Evolutionary conservation across 1,284 basidiomycete species (phyloP).

Genomic region (Laetiporus sulphureus): DNA sequence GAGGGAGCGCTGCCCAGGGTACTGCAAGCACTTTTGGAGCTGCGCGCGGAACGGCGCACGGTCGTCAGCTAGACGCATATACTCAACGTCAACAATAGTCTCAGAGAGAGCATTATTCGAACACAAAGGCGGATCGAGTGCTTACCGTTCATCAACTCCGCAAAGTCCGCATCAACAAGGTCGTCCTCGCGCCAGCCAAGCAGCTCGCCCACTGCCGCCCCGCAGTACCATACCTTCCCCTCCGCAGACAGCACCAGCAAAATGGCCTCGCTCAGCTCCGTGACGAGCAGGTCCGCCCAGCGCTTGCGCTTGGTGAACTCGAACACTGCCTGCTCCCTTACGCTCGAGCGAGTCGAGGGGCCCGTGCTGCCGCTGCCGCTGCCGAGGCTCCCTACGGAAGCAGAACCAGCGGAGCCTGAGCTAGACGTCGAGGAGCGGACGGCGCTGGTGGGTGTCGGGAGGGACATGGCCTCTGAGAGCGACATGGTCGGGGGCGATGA

Average conservation of each 20-base stretch:
- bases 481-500: no score
- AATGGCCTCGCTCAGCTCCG: slow-evolving; percentile 71
- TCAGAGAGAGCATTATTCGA: slow-evolving; percentile 3
- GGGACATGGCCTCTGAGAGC: no score
- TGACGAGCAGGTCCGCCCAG: slow-evolving; percentile 78
- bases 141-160: slow-evolving; percentile 61
- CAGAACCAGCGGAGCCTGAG: neutral
- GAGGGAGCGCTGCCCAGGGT: slow-evolving; percentile 41
- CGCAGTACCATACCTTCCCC: slow-evolving; percentile 64
- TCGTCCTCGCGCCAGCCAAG: slow-evolving; percentile 73
- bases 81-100: no score
- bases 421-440: neutral
- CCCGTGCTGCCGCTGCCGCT: no score
- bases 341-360: neutral
- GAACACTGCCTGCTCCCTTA: slow-evolving; percentile 29
- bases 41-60: slow-evolving; percentile 45
- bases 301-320: slow-evolving; percentile 83
- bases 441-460: no score
- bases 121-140: slow-evolving; percentile 4
- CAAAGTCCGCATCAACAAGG: slow-evolving; percentile 59
- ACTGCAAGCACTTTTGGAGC: slow-evolving; percentile 48
- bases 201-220: slow-evolving; percentile 60
- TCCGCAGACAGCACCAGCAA: slow-evolving; percentile 58
- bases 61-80: slow-evolving; percentile 73
- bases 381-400: no score